These are phyloP conservation scores for Exophiala oligosperma DNA, from an alignment of 2,329 filamentous ascomycete species.

Conservation along the genomic window DNA sequence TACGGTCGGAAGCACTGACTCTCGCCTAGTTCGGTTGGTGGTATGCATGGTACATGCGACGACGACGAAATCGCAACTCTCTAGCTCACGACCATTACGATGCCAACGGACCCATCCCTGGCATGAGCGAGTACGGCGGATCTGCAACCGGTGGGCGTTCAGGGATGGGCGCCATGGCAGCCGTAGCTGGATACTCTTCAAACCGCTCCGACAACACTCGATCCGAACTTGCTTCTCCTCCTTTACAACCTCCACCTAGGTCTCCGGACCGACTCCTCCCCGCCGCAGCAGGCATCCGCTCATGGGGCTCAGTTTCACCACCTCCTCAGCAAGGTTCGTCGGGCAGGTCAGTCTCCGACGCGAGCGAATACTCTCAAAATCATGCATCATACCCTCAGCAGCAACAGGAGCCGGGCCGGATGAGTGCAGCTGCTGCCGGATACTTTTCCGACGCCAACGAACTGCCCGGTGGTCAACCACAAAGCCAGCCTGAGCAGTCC, in stretches of 20 bases:
- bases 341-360: constrained; percentile 22
- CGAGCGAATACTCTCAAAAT: constrained; percentile 22
- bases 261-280: constrained; percentile 24
- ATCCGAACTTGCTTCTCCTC: constrained; percentile 25
- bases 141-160: constrained; percentile 6
- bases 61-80: constrained; percentile 22
- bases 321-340: constrained; percentile 13
- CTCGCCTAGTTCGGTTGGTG: constrained; percentile 19
- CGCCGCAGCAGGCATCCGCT: constrained; percentile 5
- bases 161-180: constrained; percentile 20
- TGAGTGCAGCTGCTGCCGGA: constrained; percentile 2
- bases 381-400: constrained; percentile 3
- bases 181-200: constrained; percentile 16
- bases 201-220: constrained; percentile 24
- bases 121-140: constrained; percentile 17
- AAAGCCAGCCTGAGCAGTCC: not conserved
- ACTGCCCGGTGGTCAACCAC: constrained; percentile 11
- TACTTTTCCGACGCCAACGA: constrained; percentile 9
- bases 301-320: constrained; percentile 12
- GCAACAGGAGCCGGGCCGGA: not conserved
- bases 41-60: constrained; percentile 27
- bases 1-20: too few species aligned
- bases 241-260: constrained; percentile 19
- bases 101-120: constrained; percentile 13
- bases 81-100: constrained; percentile 22